Conservation (phyloP, 2,329 filamentous ascomycete species). For the Neurospora sp. region DNA sequence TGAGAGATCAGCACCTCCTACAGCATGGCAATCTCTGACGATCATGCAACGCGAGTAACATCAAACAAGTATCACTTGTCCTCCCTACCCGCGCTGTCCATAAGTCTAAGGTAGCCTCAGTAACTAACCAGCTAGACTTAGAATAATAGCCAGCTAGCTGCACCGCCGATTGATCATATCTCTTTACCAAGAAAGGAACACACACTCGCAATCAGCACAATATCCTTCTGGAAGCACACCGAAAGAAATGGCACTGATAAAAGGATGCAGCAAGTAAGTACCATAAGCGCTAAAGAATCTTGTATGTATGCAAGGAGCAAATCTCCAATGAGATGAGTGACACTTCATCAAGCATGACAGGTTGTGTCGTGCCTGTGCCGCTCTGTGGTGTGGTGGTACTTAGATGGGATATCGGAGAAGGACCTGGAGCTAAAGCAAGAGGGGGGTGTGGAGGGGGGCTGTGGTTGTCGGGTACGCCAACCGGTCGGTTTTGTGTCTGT, state of each 20-base stretch:
- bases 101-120: no score
- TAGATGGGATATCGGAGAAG: background rate
- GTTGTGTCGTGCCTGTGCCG: background rate
- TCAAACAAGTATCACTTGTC: background rate
- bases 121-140: no score
- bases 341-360: background rate
- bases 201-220: background rate
- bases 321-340: background rate
- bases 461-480: background rate
- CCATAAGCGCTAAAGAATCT: background rate
- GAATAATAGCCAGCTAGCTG: no score
- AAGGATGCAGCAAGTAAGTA: background rate
- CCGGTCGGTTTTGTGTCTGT: background rate
- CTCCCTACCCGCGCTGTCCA: background rate
- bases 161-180: no score
- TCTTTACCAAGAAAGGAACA: no score
- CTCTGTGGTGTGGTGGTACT: background rate
- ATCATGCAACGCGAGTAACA: background rate
- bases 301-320: background rate
- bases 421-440: background rate
- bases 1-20: background rate
- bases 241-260: background rate
- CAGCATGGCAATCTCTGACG: background rate
- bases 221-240: background rate
- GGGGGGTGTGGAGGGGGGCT: background rate